Evolutionary conservation across 2,329 filamentous ascomycete genomes (phyloP), one percentile per base, ranked within the genome.

Genomic region (Nakataea oryzae): DNA sequence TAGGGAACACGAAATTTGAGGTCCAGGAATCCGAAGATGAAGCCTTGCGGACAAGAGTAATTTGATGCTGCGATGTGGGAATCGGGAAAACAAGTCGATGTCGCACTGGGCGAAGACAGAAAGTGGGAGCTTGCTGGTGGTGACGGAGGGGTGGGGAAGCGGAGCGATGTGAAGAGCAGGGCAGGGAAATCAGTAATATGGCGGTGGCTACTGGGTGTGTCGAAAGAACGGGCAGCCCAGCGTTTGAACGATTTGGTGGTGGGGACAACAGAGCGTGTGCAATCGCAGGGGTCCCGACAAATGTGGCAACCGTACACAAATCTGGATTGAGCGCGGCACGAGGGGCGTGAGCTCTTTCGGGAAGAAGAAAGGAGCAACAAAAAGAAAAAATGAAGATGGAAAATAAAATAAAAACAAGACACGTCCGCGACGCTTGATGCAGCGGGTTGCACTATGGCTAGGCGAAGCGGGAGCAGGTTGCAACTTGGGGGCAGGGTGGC

Each of bases 81-180:
- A 60, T 60, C 41, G 60, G 29, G 32, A 57, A 54, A 61, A 61
- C 59, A 61, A 27, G 54, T 61, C 50, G 32, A 29, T 47, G 32
- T 57, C 60, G 60, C 50, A 56, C 54, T 61, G 50, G 60, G 54
- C 54, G 54, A 57, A 54, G 55, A 26, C n/a, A 30, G 60, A 57
- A 61, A 61, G 55, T 57, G 60, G 54, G 54, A 61, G 61, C 50
- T 34, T 14, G 34, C 41, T 28, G 32, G 34, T 62, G 55, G 56
- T 58, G 61, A 54, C 61, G 55, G 56, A 54, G 56, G 56, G 58
- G 55, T 62, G 54, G 60, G 60, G 60, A 47, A 61, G 54, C 55
- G 59, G 59, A 61, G 59, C 41, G 54, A 30, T 29, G 29, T 30
- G 59, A 57, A 55, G 59, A 55, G 12, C 59, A 56, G 54, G 59